phyloP scores from a whole-genome alignment of 345 rosid species.

The Camelina sativa region DNA sequence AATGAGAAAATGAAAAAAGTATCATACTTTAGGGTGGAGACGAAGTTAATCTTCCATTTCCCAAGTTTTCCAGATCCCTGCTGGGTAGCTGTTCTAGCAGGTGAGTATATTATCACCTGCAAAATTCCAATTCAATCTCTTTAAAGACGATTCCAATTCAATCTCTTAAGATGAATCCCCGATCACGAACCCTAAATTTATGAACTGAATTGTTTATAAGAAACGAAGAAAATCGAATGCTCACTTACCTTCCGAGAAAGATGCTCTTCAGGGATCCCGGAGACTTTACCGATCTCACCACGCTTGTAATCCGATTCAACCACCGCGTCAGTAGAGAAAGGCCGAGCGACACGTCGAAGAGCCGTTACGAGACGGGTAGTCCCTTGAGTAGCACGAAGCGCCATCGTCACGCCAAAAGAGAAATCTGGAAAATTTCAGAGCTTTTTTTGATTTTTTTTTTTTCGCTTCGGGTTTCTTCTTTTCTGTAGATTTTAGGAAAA shows the following conservation, averaged over 20 bases:
- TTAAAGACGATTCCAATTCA: background rate
- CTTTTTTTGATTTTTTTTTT: conserved; percentile 5
- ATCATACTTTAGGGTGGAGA: conserved; percentile 85
- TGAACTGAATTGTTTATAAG: background rate
- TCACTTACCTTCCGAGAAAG: conserved; percentile 62
- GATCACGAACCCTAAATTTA: conserved; percentile 29
- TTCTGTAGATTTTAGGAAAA: conserved; percentile 17
- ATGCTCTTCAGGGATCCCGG: conserved; percentile 92
- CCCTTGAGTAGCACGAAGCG: conserved; percentile 59
- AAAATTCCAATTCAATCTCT: conserved; percentile 2
- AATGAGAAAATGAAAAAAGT: background rate
- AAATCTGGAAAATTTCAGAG: conserved; percentile 23
- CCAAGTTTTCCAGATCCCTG: conserved; percentile 98
- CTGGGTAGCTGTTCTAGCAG: conserved; percentile 93
- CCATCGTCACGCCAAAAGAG: conserved; percentile 49
- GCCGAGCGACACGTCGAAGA: conserved; percentile 46
- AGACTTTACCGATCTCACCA: conserved; percentile 87
- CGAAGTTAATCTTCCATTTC: conserved; percentile 88
- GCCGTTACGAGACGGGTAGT: conserved; percentile 45
- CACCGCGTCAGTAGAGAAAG: conserved; percentile 68
- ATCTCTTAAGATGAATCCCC: background rate
- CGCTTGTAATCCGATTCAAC: conserved; percentile 75
- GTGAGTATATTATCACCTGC: conserved; percentile 89
- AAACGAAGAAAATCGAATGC: conserved; percentile 7
- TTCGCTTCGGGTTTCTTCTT: conserved; percentile 19